Percentiles rank a stretch among this genome's conserved stretches.
phyloP scores from a whole-genome alignment of 495 filamentous ascomycete genomes.

The Penicillium goetzii region DNA sequence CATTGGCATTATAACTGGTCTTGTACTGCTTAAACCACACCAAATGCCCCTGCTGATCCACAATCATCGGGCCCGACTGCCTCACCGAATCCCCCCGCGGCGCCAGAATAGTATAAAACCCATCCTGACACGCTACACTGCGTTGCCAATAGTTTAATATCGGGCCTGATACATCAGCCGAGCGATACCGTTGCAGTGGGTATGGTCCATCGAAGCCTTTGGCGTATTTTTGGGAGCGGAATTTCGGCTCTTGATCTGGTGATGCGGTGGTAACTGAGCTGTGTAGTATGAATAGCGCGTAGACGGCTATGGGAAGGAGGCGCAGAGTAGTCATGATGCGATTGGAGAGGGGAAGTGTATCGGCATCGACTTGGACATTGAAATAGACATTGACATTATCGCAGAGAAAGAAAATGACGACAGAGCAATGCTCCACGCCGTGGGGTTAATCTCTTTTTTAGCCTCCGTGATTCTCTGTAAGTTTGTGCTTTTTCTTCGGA shows the following conservation, averaged over 20 bases:
- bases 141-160: constrained; percentile 41
- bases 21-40: constrained; percentile 46
- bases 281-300: not conserved
- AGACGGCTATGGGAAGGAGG: no score
- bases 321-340: not conserved
- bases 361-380: not conserved
- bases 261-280: not conserved
- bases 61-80: constrained; percentile 47
- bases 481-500: not conserved
- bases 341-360: not conserved
- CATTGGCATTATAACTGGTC: constrained; percentile 46
- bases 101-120: constrained; percentile 46
- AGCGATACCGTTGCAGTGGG: constrained; percentile 45
- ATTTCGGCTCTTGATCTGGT: constrained; percentile 10
- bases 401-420: not conserved
- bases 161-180: constrained; percentile 40
- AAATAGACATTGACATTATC: not conserved
- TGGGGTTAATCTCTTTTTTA: not conserved
- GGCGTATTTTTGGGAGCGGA: constrained; percentile 34
- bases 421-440: not conserved
- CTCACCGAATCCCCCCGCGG: constrained; percentile 44
- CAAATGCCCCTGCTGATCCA: constrained; percentile 47
- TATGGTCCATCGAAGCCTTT: constrained; percentile 41
- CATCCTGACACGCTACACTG: constrained; percentile 39
- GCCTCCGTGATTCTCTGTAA: not conserved